These are phyloP conservation scores for Panicum virgatum DNA, from an alignment of 202 grass and related monocot genomes.

Conservation along the genomic window DNA sequence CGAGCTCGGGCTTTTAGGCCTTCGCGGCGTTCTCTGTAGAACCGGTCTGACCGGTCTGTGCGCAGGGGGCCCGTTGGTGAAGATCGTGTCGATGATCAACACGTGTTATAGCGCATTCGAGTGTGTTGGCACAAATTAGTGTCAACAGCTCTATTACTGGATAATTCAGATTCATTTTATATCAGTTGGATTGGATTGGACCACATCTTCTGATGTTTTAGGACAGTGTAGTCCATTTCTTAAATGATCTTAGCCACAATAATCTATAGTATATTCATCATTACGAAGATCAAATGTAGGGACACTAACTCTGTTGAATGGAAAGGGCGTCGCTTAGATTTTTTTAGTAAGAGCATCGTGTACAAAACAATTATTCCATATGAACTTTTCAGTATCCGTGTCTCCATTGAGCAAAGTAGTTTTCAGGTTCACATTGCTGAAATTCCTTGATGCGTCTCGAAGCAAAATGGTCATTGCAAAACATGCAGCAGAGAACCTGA, in stretches of 20 bases:
- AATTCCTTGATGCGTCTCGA: not conserved
- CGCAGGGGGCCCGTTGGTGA: no score
- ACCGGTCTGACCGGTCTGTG: no score
- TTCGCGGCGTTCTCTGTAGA: no score
- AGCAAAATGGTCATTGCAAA: not conserved
- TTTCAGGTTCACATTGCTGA: not conserved
- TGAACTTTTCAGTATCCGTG: no score
- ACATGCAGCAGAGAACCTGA: no score
- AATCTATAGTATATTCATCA: not conserved
- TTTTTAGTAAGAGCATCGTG: not conserved
- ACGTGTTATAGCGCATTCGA: no score
- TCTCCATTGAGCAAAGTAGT: no score
- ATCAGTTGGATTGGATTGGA: not conserved
- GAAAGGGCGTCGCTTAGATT: not conserved
- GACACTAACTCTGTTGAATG: not conserved
- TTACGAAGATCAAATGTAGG: not conserved
- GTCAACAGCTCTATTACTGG: not conserved
- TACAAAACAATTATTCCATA: not conserved
- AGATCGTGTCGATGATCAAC: no score
- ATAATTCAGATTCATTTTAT: not conserved
- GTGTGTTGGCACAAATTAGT: no score
- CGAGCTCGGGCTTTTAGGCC: no score
- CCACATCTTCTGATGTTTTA: conserved; percentile 4
- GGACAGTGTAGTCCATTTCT: not conserved
- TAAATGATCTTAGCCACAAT: not conserved